A percentile compares a stretch with the other conserved stretches of the same genome.
phyloP scores from a whole-genome alignment of 2,329 filamentous ascomycete genomes.

The Trichophyton rubrum region DNA sequence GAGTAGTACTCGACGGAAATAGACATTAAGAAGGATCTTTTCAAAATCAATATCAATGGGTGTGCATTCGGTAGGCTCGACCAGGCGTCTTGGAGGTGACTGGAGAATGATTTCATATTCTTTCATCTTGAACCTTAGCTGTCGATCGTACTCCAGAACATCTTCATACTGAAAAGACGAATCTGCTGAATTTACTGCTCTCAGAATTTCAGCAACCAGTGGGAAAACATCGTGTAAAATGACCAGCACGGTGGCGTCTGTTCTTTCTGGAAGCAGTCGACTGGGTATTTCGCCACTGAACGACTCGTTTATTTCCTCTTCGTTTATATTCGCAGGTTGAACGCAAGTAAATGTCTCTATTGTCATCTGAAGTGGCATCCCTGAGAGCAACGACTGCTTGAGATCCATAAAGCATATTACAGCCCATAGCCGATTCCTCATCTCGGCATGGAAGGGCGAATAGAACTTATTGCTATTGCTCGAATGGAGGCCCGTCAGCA shows the following conservation, averaged over 20 bases:
- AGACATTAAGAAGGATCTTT: conserved; percentile 8
- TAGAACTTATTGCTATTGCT: conserved; percentile 18
- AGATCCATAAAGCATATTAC: conserved; percentile 27
- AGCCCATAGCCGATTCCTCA: conserved; percentile 23
- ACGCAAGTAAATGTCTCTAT: conserved; percentile 26
- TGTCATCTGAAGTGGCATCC: conserved; percentile 25
- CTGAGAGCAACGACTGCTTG: conserved; percentile 26
- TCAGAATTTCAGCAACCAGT: conserved; percentile 11
- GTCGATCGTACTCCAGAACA: conserved; percentile 10
- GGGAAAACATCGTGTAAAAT: conserved; percentile 6
- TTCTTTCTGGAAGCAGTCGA: background rate
- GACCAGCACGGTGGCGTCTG: conserved; percentile 1
- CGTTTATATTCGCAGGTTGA: conserved; percentile 30
- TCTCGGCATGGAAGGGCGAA: conserved; percentile 15
- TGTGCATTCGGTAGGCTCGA: background rate
- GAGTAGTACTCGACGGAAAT: conserved; percentile 19
- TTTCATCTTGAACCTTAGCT: conserved; percentile 8
- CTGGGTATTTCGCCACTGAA: background rate
- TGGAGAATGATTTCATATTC: background rate
- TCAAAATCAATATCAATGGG: background rate
- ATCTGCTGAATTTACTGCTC: conserved; percentile 13
- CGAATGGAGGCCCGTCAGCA: conserved; percentile 30
- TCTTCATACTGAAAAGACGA: conserved; percentile 10
- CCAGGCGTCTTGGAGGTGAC: background rate
- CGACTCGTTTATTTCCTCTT: conserved; percentile 25